Evolutionary conservation across 2,329 filamentous ascomycete genomes (phyloP), one percentile per base, ranked within the genome.

Genomic region (Cryphonectria naterciae): DNA sequence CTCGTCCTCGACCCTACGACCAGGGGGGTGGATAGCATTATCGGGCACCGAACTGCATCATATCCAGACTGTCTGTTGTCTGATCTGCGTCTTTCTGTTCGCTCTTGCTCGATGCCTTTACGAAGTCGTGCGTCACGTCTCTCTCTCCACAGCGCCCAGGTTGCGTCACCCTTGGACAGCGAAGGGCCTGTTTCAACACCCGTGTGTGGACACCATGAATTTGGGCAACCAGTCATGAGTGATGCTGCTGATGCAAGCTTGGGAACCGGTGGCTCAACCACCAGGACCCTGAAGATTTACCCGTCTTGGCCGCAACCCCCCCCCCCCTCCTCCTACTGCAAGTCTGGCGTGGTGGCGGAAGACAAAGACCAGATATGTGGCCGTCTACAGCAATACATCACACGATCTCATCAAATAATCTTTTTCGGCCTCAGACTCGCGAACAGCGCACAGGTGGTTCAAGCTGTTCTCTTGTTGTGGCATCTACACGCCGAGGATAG

Each of bases 11-110:
- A 28, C 52, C 52, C n/a, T 54, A 28, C n/a, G 56, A 60, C 32
- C 37, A 60, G 56, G 32, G 17, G 28, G 56, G 15, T 22, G 58
- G 58, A 61, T n/a, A 39, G 5, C 58, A 39, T n/a, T 4, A 39
- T 61, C 58, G 58, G 58, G 58, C 58, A 61, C 58, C 58, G 58
- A 61, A 61, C 58, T 61, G 58, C 35, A 61, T 39, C 58, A 13
- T 39, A 35, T n/a, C 58, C 58, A 37, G 58, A 22, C 58, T 32
- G 35, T 61, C 54, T 28, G 19, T 15, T n/a, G 32, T 39, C 35
- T n/a, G 22, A 19, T 61, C 32, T 61, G 35, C 58, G 4, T 15
- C 13, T 19, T 39, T 32, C 58, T 61, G 58, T 61, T 61, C 35
- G 58, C 32, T 32, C 32, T 32, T 61, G 32, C 35, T 61, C 35